Evolutionary conservation across 495 filamentous ascomycete genomes (phyloP), one percentile per base, ranked within the genome.

Genomic region (Penicillium salamii): DNA sequence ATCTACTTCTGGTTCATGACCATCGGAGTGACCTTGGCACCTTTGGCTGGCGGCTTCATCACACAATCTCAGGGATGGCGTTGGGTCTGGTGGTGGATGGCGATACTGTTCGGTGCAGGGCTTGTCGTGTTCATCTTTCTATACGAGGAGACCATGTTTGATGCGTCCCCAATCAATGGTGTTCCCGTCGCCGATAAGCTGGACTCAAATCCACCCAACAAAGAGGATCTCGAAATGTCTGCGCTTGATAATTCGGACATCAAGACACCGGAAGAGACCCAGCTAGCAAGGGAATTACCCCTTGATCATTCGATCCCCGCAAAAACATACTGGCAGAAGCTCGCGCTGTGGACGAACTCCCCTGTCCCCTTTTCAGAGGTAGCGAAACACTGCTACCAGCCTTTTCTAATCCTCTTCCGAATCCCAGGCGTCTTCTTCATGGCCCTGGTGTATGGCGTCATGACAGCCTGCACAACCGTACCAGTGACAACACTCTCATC

Each of bases 1-100:
- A 53, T 72, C 4, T 77, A 75, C 42, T 53, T 68, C 23, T 69
- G 63, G 55, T 50, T 67, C 1, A 46, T 52, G 24, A 60, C 52
- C 17, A 32, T 69, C 1, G 73, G 72, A 1, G 43, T 55, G 0
- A 65, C 55, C 15, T 55, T 79, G 3, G 64, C 58, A 0, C 68
- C 72, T 7, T 54, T 81, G 3, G 63, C 72, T 7, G 68, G 67
- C 31, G 77, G 78, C 1, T 71, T 67, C 42, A 68, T 75, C 13
- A 71, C 72, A 2, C 56, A 58, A 13, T 65, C 63, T 12, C 69
- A 74, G 36, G 72, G 73, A 0, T 80, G 76, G 76, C 53, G 37
- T 3, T 78, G 75, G 72, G 65, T 76, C 5, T 78, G 71, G 65
- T 78, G 75, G 77, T 77, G 69, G 67, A 66, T 59, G 40, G 64